Percentiles rank a stretch among this genome's conserved stretches.
phyloP scores from a whole-genome alignment of 192 early-diverging fungal species.

The Lobosporangium transversale region DNA sequence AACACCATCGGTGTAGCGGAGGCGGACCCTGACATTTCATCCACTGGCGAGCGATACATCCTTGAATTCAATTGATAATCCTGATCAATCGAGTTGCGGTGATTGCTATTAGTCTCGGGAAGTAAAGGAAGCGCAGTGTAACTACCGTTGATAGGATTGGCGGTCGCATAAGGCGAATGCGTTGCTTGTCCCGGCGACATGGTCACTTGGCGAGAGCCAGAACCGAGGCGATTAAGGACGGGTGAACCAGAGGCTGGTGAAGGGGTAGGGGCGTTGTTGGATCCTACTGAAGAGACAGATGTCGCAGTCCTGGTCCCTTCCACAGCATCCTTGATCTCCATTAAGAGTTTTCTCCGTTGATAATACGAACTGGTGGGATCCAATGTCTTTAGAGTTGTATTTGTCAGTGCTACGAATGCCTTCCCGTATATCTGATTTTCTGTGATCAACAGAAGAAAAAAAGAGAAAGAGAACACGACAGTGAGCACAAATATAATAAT shows the following conservation, averaged over 20 bases:
- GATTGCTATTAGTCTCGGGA: conserved; percentile 12
- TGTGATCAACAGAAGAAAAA: background rate
- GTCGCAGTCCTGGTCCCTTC: conserved; percentile 38
- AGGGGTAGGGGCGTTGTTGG: conserved; percentile 27
- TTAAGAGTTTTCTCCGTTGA: conserved; percentile 36
- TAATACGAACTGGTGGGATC: conserved; percentile 44
- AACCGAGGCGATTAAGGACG: conserved; percentile 37
- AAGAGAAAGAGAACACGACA: background rate
- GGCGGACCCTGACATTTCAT: conserved; percentile 24
- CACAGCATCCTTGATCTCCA: conserved; percentile 47
- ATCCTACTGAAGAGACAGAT: conserved; percentile 28
- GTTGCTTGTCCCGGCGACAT: conserved; percentile 18
- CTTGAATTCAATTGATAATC: conserved; percentile 7
- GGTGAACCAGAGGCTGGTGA: conserved; percentile 30
- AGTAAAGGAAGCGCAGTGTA: conserved; percentile 7
- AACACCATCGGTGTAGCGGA: conserved; percentile 31
- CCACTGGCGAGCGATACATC: conserved; percentile 15
- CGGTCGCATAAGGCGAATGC: conserved; percentile 8
- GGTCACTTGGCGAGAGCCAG: conserved; percentile 32
- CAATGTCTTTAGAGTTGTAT: conserved; percentile 23
- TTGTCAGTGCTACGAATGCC: conserved; percentile 33
- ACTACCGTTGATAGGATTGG: conserved; percentile 25
- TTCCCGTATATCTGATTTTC: conserved; percentile 42
- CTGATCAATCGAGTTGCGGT: conserved; percentile 34
- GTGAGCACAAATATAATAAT: background rate